Evolutionary conservation across 179 eudicot genomes (phyloP).

Genomic region (Spinacia oleracea): DNA sequence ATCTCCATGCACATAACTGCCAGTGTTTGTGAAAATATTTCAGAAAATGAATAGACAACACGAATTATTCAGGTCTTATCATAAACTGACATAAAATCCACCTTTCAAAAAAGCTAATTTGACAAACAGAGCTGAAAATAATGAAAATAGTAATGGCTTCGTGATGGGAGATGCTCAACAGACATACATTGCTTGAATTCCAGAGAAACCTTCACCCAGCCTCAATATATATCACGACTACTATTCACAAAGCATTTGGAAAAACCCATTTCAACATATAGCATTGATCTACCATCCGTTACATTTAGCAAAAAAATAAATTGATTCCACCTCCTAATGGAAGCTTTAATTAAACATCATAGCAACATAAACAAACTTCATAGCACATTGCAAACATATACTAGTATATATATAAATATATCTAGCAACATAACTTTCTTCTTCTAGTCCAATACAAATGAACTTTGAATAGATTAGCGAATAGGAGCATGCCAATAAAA

Average conservation of each 20-base stretch:
- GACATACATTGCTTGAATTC: background rate
- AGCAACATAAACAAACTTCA: background rate
- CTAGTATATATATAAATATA: background rate
- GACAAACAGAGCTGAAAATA: background rate
- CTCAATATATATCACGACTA: background rate
- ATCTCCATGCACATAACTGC: constrained; percentile 94
- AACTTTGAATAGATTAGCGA: background rate
- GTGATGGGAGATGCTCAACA: background rate
- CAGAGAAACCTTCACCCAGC: background rate
- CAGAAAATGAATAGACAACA: background rate
- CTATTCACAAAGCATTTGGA: background rate
- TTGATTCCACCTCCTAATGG: background rate
- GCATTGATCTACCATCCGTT: background rate
- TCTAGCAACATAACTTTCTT: background rate
- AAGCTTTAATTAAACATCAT: background rate
- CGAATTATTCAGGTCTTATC: background rate
- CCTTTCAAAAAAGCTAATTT: background rate
- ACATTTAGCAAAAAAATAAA: background rate
- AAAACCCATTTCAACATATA: background rate
- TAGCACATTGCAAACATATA: background rate
- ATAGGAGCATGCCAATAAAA: background rate
- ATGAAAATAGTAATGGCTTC: background rate
- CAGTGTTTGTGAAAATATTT: background rate
- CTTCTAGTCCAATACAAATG: background rate
- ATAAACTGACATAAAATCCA: background rate